These are phyloP conservation scores for Erodium maritimum DNA, from an alignment of 345 rosid genomes.

Conservation along the genomic window DNA sequence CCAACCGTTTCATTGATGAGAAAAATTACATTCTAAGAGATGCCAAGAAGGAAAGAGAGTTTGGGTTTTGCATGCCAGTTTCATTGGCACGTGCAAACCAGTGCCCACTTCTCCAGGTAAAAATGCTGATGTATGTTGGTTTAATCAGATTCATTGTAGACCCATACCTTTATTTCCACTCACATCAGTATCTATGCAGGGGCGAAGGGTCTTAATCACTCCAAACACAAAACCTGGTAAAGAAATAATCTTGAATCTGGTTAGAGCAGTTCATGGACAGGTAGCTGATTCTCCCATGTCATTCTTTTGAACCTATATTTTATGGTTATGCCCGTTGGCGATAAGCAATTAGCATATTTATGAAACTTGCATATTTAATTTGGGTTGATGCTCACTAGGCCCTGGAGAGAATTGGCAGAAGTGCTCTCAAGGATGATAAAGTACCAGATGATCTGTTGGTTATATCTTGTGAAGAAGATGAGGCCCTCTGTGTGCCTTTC, in stretches of 20 bases:
- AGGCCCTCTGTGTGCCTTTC: conserved; percentile 39
- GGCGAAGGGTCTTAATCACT: conserved; percentile 55
- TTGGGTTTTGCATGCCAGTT: conserved; percentile 66
- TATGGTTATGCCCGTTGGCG: too few species aligned
- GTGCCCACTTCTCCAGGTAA: conserved; percentile 49
- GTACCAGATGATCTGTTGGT: conserved; percentile 49
- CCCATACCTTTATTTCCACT: conserved; percentile 5
- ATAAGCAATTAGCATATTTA: background rate
- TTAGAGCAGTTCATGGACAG: conserved; percentile 59
- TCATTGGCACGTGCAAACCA: conserved; percentile 61
- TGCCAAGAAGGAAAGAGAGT: conserved; percentile 57
- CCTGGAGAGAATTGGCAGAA: conserved; percentile 64
- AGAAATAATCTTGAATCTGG: conserved; percentile 51
- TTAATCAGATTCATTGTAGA: conserved; percentile 2
- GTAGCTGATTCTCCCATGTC: conserved; percentile 17
- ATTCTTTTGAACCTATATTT: conserved; percentile 1
- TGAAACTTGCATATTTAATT: background rate
- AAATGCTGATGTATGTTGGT: conserved; percentile 1
- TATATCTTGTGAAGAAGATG: conserved; percentile 79
- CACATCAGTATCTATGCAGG: conserved; percentile 28
- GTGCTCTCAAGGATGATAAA: conserved; percentile 44
- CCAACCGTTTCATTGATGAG: conserved; percentile 59
- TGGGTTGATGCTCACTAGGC: conserved; percentile 33
- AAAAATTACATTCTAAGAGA: conserved; percentile 50
- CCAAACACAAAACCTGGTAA: conserved; percentile 57